Evolutionary conservation across 495 filamentous ascomycete species (phyloP).

Genomic region (Choiromyces venosus): DNA sequence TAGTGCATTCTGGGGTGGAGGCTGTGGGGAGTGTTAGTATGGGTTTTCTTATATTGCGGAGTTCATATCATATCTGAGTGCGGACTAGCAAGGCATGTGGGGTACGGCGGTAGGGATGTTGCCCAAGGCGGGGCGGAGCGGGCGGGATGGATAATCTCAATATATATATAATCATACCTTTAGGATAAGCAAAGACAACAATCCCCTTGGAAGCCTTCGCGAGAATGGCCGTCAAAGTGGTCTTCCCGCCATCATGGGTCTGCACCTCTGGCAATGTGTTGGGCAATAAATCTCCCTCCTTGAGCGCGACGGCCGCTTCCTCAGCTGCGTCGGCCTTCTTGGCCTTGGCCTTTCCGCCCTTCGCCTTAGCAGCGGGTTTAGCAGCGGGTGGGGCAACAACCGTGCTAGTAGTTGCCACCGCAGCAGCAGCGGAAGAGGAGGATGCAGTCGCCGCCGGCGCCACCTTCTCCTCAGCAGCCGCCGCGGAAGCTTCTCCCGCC

Average conservation of each 20-base stretch:
- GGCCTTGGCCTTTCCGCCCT: constrained; percentile 32
- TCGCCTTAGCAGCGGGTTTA: constrained; percentile 46
- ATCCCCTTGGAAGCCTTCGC: constrained; percentile 78
- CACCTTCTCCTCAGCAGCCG: constrained; percentile 9
- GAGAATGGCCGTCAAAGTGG: constrained; percentile 69
- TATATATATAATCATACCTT: constrained; percentile 49
- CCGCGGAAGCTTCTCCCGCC: constrained; percentile 7
- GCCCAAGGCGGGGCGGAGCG: neutral
- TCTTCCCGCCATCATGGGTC: constrained; percentile 73
- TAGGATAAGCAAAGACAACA: constrained; percentile 91
- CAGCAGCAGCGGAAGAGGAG: constrained; percentile 9
- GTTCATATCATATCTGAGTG: neutral
- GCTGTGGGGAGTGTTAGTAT: constrained; percentile 31
- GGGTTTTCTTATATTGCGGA: constrained; percentile 5
- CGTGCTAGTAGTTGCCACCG: neutral
- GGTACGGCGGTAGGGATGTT: neutral
- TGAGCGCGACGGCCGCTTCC: constrained; percentile 58
- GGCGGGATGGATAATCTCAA: neutral
- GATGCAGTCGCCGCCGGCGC: constrained; percentile 5
- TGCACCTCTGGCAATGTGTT: constrained; percentile 55
- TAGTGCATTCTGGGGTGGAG: constrained; percentile 89
- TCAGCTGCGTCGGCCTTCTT: constrained; percentile 20
- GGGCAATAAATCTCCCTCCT: constrained; percentile 47
- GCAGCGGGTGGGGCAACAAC: constrained; percentile 22
- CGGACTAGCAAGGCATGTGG: constrained; percentile 2